These are phyloP conservation scores for Lathyrus tuberosus DNA, from an alignment of 306 rosid species.

Conservation along the genomic window DNA sequence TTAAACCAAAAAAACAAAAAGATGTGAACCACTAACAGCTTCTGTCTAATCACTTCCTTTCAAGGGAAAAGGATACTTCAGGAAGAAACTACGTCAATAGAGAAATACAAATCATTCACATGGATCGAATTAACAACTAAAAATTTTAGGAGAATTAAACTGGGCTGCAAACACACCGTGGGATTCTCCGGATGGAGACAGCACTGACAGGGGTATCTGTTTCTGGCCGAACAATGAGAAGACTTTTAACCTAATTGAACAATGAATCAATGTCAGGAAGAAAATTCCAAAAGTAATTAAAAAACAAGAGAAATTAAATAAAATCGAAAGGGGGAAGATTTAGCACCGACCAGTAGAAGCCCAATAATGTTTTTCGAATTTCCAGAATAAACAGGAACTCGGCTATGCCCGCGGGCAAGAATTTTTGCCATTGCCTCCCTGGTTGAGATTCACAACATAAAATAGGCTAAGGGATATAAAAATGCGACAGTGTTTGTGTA, in stretches of 20 bases:
- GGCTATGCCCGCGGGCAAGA: conserved; percentile 96
- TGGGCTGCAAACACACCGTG: conserved; percentile 61
- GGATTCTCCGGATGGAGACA: conserved; percentile 91
- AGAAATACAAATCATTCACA: conserved; percentile 1
- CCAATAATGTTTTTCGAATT: conserved; percentile 90
- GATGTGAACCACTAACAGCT: neutral
- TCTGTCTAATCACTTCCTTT: neutral
- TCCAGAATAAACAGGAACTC: conserved; percentile 96
- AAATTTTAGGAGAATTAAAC: neutral
- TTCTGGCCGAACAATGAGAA: conserved; percentile 96
- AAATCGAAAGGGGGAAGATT: conserved; percentile 26
- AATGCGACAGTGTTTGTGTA: neutral
- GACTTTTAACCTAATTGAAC: conserved; percentile 80
- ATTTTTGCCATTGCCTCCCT: conserved; percentile 99
- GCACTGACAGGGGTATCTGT: conserved; percentile 95
- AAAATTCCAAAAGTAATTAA: conserved; percentile 2
- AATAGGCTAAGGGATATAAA: conserved; percentile 1
- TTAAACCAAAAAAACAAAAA: neutral
- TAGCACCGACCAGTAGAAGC: conserved; percentile 73
- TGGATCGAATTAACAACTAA: conserved; percentile 16
- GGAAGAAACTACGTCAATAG: neutral
- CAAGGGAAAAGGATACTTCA: conserved; percentile 28
- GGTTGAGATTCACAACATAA: conserved; percentile 39
- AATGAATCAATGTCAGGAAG: conserved; percentile 24
- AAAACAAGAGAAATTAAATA: neutral